Evolutionary conservation across 352 stramenopile species (phyloP).

Genomic region (Globisporangium spinosum): DNA sequence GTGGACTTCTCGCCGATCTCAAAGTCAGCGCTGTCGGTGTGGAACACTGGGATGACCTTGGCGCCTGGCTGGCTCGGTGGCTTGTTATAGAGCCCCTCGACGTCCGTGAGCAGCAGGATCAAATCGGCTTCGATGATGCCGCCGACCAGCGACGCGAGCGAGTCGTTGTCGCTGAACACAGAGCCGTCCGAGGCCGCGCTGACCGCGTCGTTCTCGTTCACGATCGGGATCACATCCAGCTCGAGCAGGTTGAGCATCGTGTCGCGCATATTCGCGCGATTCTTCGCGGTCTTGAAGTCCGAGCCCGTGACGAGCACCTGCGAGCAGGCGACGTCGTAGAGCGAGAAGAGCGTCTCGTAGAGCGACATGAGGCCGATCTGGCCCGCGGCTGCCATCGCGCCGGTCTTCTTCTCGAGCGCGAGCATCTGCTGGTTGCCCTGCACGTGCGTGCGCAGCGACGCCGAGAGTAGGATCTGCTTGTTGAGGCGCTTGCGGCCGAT

Average conservation of each 20-base stretch:
- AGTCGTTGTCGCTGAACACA: constrained; percentile 97
- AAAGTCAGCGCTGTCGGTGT: constrained; percentile 49
- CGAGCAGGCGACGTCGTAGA: constrained; percentile 93
- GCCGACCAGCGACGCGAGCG: constrained; percentile 83
- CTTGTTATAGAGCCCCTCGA: constrained; percentile 95
- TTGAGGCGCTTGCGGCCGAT: constrained; percentile 93
- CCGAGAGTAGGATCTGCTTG: constrained; percentile 91
- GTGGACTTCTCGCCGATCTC: constrained; percentile 80
- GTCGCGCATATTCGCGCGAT: constrained; percentile 82
- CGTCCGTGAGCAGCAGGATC: constrained; percentile 96
- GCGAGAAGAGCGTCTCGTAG: constrained; percentile 95
- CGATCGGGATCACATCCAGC: constrained; percentile 96
- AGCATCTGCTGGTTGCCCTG: constrained; percentile 90
- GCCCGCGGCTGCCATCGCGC: constrained; percentile 88
- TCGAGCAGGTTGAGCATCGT: constrained; percentile 91
- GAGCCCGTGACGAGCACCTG: constrained; percentile 85
- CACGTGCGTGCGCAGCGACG: constrained; percentile 83
- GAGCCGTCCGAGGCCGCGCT: constrained; percentile 71
- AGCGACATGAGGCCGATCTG: constrained; percentile 98
- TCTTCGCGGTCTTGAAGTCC: constrained; percentile 84
- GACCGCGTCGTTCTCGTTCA: constrained; percentile 99
- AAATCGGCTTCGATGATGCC: constrained; percentile 92
- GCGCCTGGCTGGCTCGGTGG: constrained; percentile 67
- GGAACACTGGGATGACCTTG: constrained; percentile 78
- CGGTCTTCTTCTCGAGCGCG: constrained; percentile 85